Base-by-base conservation (phyloP, 352 stramenopile species). In the Phytophthora lateralis region DNA sequence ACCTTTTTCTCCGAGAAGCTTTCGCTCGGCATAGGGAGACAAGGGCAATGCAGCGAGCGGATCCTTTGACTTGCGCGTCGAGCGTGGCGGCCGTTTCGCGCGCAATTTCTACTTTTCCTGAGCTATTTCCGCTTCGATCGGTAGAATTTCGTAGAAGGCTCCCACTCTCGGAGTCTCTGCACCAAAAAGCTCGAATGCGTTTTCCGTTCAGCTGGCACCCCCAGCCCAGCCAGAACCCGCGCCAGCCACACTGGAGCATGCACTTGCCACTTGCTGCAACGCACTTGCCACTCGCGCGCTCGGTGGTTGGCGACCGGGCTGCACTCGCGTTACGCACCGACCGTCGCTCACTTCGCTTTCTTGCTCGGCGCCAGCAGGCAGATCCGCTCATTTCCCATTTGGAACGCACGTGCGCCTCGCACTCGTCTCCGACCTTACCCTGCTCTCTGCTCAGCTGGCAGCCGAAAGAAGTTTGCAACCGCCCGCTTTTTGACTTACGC, bases 211-310 rank as follows among this genome's bases (percentile, higher is more conserved):
- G 66, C 41, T 30, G 55, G 39, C 24, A 45, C 65, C 54, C 55
- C 53, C 65, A 27, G n/a, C 66, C 66, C 67, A 76, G 54, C 63
- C 63, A 67, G 56, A 67, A 68, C 56, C 67, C 63, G 45, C 50
- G 52, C 61, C 55, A 53, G 63, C 53, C 61, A 63, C 52, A 50
- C 39, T 49, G 49, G 64, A 63, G 50, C 45, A 69, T 64, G 63
- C 55, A 63, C 63, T 76, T 73, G 69, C 69, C 60, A 71, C 59
- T 63, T 76, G 63, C 65, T 67, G 60, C 69, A 76, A 73, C 64
- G 69, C 59, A 73, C 69, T 76, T 68, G 69, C 64, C 47, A 76
- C 68, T 70, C 72, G 63, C 18, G 39, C 48, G 51, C 50, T 58
- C 46, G 52, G 63, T 73, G 64, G 69, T 76, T 76, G 60, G 41